Base-by-base conservation (phyloP, 441 rosid species). In the Isatis lusitanica region DNA sequence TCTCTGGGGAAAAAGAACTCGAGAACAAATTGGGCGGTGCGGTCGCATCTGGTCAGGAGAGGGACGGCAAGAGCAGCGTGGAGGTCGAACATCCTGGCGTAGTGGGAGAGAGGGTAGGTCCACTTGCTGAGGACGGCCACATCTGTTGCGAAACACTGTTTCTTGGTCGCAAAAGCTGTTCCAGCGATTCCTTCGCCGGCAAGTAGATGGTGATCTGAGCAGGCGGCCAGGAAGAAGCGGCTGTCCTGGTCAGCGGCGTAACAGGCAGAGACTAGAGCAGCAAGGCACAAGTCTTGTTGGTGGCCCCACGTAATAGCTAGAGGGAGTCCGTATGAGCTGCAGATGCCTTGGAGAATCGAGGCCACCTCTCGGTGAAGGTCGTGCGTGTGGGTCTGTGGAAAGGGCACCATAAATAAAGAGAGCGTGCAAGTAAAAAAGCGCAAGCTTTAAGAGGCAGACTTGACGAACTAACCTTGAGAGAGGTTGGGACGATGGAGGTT, bases 251-350 rank as follows among this genome's bases (percentile, higher is more conserved):
- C 81, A 46, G 89, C 83, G 44, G 87, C 87, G 60, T 81, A 79
- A 80, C 88, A 89, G 69, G 97, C 91, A 48, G 88, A 75, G 70
- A 83, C 87, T 11, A 92, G 80, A 3, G 96, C 85, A 28, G 93
- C 82, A 57, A 94, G 83, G 74, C 82, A 88, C 33, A 71, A 68
- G 47, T 79, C 88, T 80, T 84, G 86, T 80, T 84, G 87, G 55
- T 82, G 80, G 0, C 87, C 90, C 98, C 98, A 91, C n/a, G 96
- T 94, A 60, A 86, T 85, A 71, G 96, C 97, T 66, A 94, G 79
- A 55, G 93, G 95, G 46, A 94, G 75, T 36, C 81, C 58, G 70
- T 85, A 68, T 11, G 58, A 79, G 73, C 44, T 78, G 86, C 92
- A 91, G 56, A 85, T 83, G 60, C 87, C 86, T 46, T 61, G 78